Conservation (phyloP, 2,329 filamentous ascomycete species). For the Raffaelea arxii region DNA sequence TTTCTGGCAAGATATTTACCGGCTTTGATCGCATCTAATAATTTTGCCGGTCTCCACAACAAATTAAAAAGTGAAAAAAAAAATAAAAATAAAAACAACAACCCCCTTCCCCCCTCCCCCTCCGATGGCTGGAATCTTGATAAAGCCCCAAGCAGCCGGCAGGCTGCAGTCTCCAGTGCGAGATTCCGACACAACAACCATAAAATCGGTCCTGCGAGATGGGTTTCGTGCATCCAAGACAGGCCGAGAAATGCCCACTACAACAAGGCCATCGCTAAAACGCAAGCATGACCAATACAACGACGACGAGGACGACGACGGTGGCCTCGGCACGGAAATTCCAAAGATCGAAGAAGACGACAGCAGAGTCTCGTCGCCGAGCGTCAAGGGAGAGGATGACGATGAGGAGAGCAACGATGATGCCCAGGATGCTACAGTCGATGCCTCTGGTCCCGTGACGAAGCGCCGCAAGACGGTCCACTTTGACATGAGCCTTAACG, state of each 20-base stretch:
- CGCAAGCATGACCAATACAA: conserved; percentile 3
- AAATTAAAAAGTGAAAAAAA: no score
- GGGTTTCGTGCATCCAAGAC: not conserved
- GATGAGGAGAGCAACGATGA: not conserved
- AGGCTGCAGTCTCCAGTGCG: not conserved
- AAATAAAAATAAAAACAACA: no score
- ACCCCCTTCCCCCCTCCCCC: no score
- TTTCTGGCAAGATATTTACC: no score
- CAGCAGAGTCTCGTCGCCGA: no score
- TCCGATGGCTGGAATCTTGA: no score
- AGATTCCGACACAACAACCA: not conserved
- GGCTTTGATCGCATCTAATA: no score
- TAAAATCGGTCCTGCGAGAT: not conserved
- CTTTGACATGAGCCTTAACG: conserved; percentile 48
- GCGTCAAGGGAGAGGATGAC: no score
- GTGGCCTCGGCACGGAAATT: no score
- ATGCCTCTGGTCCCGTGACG: conserved; percentile 26
- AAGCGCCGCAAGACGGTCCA: conserved; percentile 47
- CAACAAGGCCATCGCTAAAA: not conserved
- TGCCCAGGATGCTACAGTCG: not conserved
- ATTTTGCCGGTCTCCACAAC: no score
- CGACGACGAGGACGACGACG: not conserved
- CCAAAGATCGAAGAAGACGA: no score
- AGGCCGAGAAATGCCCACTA: not conserved
- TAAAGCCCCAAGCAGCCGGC: no score